Evolutionary conservation across 164 flowering plant genomes (phyloP).

Genomic region (Paratinospora sagittata): DNA sequence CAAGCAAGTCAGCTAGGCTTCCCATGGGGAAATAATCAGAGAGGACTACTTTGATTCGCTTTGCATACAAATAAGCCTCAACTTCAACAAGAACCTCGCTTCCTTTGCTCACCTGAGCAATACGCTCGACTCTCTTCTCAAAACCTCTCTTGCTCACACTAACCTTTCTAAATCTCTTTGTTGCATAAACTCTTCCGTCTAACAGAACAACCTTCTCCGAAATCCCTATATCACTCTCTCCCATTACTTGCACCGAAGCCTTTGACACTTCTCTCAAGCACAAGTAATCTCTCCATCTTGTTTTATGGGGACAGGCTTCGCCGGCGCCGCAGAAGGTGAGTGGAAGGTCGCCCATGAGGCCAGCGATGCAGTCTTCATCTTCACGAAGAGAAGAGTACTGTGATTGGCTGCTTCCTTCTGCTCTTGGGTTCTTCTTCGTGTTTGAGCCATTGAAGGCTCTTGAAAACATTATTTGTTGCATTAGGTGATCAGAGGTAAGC

Average conservation of each 20-base stretch:
- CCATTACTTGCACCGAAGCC: conserved; percentile 43
- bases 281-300: neutral
- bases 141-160: conserved; percentile 26
- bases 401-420: conserved; percentile 14
- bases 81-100: conserved; percentile 34
- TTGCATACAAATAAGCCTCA: conserved; percentile 38
- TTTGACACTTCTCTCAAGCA: conserved; percentile 25
- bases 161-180: conserved; percentile 40
- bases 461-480: conserved; percentile 23
- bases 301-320: neutral
- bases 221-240: conserved; percentile 43
- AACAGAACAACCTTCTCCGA: conserved; percentile 44
- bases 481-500: neutral
- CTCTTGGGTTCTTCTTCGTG: conserved; percentile 12
- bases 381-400: conserved; percentile 10
- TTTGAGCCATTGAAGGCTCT: conserved; percentile 29
- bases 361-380: conserved; percentile 25
- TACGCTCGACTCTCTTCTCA: conserved; percentile 31
- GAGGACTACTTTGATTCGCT: conserved; percentile 44
- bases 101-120: conserved; percentile 25
- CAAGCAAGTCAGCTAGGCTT: conserved; percentile 45
- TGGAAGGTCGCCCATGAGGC: conserved; percentile 27
- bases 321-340: conserved; percentile 17
- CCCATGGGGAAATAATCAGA: conserved; percentile 52
- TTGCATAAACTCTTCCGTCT: conserved; percentile 23